Conservation (phyloP, 2,329 filamentous ascomycete species). For the Hortaea werneckii region DNA sequence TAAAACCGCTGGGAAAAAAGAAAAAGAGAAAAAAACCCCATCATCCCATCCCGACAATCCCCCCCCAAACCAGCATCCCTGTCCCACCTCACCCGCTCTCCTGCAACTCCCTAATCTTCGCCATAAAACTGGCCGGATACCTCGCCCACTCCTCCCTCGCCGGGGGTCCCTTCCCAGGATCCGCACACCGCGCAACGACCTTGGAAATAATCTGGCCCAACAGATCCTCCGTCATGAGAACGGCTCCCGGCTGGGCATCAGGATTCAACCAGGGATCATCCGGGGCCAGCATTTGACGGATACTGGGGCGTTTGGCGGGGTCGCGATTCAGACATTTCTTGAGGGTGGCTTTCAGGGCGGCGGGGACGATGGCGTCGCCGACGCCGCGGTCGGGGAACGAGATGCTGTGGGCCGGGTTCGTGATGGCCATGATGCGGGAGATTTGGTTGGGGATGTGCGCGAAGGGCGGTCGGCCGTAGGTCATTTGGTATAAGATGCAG, state of each 20-base stretch:
- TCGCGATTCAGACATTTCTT: slow-evolving; percentile 50
- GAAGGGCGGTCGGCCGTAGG: slow-evolving; percentile 93
- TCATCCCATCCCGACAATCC: not conserved
- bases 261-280: slow-evolving; percentile 50
- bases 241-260: slow-evolving; percentile 36
- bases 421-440: slow-evolving; percentile 76
- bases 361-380: slow-evolving; percentile 49
- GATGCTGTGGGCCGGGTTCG: slow-evolving; percentile 65
- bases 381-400: slow-evolving; percentile 61
- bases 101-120: slow-evolving; percentile 36
- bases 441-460: slow-evolving; percentile 83
- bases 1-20: not conserved
- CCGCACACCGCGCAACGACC: slow-evolving; percentile 50
- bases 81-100: slow-evolving; percentile 3
- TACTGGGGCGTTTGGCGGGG: slow-evolving; percentile 45
- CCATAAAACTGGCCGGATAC: slow-evolving; percentile 39
- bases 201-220: slow-evolving; percentile 49
- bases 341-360: slow-evolving; percentile 46
- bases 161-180: slow-evolving; percentile 41
- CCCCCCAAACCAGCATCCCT: no score
- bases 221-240: slow-evolving; percentile 47
- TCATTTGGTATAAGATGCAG: slow-evolving; percentile 96
- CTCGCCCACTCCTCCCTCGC: slow-evolving; percentile 44
- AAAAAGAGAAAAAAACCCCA: not conserved
- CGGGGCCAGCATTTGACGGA: slow-evolving; percentile 46